Percentiles rank a stretch among this genome's conserved stretches.
phyloP scores from a whole-genome alignment of 2,329 filamentous ascomycete species.

The Cadophora sp. region DNA sequence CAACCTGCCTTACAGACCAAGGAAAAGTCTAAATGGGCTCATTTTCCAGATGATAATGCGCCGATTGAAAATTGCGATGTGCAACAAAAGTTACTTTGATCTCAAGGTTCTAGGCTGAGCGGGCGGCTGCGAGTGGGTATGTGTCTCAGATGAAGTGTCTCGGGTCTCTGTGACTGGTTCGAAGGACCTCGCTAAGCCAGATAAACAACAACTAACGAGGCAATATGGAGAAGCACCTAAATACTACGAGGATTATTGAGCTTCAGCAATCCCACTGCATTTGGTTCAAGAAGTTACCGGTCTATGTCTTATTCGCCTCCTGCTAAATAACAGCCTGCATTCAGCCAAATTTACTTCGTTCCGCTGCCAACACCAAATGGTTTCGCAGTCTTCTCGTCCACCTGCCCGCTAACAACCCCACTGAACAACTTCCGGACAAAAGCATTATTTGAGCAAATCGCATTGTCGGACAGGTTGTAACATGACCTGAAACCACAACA shows the following conservation, averaged over 20 bases:
- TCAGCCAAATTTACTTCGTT: background rate
- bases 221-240: background rate
- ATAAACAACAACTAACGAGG: background rate
- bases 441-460: background rate
- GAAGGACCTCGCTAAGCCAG: background rate
- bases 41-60: constrained; percentile 13
- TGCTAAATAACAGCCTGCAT: background rate
- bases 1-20: background rate
- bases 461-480: too few species aligned
- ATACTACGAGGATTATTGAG: background rate
- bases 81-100: constrained; percentile 7
- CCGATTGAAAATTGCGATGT: constrained; percentile 6
- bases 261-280: too few species aligned
- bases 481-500: too few species aligned
- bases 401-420: background rate
- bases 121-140: background rate
- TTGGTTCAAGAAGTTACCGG: too few species aligned
- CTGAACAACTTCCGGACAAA: background rate
- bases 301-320: too few species aligned
- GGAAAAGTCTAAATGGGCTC: constrained; percentile 2
- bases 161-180: background rate
- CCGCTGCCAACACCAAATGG: background rate
- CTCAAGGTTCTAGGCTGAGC: background rate
- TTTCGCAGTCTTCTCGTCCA: too few species aligned
- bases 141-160: background rate